Evolutionary conservation across 805 yeast genomes (phyloP), one percentile per base, ranked within the genome.

Genomic region (Kuraishia floccosa): DNA sequence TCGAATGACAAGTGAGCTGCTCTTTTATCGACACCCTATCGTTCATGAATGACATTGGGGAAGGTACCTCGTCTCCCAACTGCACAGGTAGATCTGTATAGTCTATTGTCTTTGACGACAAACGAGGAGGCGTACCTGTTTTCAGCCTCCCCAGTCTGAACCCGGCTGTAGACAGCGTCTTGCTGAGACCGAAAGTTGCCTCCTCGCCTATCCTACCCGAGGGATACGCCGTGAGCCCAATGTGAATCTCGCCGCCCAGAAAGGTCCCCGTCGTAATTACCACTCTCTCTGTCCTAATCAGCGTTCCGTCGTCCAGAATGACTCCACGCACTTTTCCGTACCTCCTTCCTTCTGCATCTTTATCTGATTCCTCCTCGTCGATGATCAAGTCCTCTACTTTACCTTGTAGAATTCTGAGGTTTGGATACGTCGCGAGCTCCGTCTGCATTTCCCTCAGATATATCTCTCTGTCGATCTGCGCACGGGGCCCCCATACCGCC

Each of bases 401-500:
- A 4, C 79, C 94, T 44, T 82, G 76, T 32, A 70, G 30, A 10
- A 86, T 68, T 6, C 59, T 53, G 37, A 86, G 60, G 35, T 78
- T 72, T 7, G 62, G 58, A 49, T 77, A 77, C 33, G 55, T 58
- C 25, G 54, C 48, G 15, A 91, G 60, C 34, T 63, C 76, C 3
- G 54, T 44, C 47, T 83, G 94, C 96, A 91, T 86, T 44, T 82
- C 86, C 11, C 50, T 46, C 42, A 79, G 57, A 50, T 91, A 91
- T 2, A 89, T 64, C 27, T 71, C 60, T 39, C 99, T 62, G 52
- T 91, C 98, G 19, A 91, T 89, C 56, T 91, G 98, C 1, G 96
- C 96, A 36, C 99, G 58, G 6, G 96, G 96, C 0, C 98, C 97
- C 84, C 96, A 94, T 2, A 89, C 97, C 0, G 98, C 98, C 0